These are phyloP conservation scores for Colletotrichum sp. DNA, from an alignment of 2,329 filamentous ascomycete species.

Conservation along the genomic window DNA sequence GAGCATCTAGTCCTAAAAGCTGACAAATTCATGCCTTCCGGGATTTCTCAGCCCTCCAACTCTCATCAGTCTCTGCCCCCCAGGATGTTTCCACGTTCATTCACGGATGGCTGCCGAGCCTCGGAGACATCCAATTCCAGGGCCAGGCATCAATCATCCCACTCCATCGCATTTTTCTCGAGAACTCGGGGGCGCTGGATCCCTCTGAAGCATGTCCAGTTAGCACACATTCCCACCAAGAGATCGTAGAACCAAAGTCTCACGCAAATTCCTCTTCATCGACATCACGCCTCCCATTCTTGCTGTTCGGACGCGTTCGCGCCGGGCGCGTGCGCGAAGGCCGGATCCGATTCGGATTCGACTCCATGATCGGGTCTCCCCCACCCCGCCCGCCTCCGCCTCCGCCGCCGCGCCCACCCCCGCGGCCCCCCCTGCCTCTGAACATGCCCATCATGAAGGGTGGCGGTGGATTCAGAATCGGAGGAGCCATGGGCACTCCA, in stretches of 20 bases:
- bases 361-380: not conserved
- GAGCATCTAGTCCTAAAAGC: not conserved
- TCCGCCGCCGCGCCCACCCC: not conserved
- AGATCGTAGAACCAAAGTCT: not conserved
- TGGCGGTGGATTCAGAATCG: not conserved
- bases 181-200: not conserved
- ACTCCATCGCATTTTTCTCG: not conserved
- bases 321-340: not conserved
- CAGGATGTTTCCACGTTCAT: no score
- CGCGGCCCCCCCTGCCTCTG: not conserved
- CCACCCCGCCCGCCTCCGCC: not conserved
- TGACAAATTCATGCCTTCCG: not conserved
- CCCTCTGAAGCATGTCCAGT: not conserved
- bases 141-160: not conserved
- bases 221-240: not conserved
- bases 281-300: not conserved
- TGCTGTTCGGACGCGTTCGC: not conserved
- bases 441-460: not conserved
- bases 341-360: not conserved
- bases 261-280: not conserved
- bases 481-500: not conserved
- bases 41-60: no score
- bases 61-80: no score
- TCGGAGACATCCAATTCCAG: no score
- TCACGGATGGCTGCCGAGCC: no score